A percentile compares a stretch with the other conserved stretches of the same genome.
phyloP scores from a whole-genome alignment of 2,329 filamentous ascomycete genomes.

The Xylariaceae sp. region DNA sequence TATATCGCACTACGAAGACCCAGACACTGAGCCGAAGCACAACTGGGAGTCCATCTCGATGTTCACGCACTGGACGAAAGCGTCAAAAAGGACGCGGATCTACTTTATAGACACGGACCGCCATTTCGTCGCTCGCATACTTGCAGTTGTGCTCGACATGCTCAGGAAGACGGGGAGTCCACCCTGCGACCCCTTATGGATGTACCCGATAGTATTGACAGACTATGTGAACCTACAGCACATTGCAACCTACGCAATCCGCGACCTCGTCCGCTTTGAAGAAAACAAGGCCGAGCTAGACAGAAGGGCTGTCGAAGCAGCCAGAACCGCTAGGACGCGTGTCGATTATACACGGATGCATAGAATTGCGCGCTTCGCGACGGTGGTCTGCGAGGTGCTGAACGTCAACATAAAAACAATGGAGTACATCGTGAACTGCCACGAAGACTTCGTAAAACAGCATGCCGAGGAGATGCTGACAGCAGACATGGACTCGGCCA shows the following conservation, averaged over 20 bases:
- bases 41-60: background rate
- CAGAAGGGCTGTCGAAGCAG: background rate
- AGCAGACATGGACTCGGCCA: background rate
- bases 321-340: background rate
- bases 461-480: background rate
- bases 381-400: slow-evolving; percentile 2
- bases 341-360: background rate
- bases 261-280: background rate
- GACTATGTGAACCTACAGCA: background rate
- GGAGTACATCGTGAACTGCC: background rate
- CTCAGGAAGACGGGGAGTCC: background rate
- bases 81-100: background rate
- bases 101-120: background rate
- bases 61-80: background rate
- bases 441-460: background rate
- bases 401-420: slow-evolving; percentile 1
- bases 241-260: background rate
- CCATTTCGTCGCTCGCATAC: background rate
- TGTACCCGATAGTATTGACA: background rate
- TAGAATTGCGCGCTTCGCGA: background rate
- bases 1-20: background rate
- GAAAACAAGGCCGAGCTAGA: background rate
- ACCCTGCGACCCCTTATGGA: background rate
- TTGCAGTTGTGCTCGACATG: background rate
- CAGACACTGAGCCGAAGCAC: background rate